These are phyloP conservation scores for Lathyrus tuberosus DNA, from an alignment of 306 rosid genomes.

Conservation along the genomic window DNA sequence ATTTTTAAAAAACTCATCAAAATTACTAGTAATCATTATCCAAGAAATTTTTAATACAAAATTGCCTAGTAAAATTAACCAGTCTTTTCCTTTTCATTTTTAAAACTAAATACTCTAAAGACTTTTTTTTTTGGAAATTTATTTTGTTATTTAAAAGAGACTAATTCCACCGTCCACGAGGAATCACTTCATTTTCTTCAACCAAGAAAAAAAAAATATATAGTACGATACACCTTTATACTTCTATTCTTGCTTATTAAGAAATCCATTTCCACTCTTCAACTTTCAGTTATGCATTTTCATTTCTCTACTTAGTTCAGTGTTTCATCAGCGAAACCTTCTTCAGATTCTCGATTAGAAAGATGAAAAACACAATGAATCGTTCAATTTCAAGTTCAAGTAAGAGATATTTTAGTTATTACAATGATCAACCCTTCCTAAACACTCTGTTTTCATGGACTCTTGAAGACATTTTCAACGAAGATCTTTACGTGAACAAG, in stretches of 20 bases:
- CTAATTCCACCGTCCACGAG: too few species aligned
- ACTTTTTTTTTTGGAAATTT: not conserved
- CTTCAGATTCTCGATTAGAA: not conserved
- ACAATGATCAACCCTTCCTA: slow-evolving; percentile 30
- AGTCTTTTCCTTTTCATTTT: not conserved
- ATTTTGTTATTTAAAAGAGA: too few species aligned
- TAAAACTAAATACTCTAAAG: not conserved
- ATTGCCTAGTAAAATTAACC: too few species aligned
- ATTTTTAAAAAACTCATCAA: not conserved
- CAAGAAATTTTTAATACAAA: too few species aligned
- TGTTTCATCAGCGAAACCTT: not conserved
- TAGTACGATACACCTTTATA: not conserved
- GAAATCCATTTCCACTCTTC: slow-evolving; percentile 1
- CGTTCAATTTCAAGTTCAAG: slow-evolving; percentile 41
- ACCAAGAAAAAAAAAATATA: too few species aligned
- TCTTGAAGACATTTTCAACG: slow-evolving; percentile 51
- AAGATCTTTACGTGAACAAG: slow-evolving; percentile 49
- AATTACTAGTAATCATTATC: too few species aligned
- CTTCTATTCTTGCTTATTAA: slow-evolving; percentile 16
- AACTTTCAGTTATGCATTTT: not conserved
- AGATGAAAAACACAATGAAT: slow-evolving; percentile 35
- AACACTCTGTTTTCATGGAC: slow-evolving; percentile 64
- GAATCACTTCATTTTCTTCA: too few species aligned
- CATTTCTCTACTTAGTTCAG: too few species aligned
- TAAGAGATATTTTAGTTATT: not conserved